phyloP scores from a whole-genome alignment of 129 eudicot genomes.

The Centaurea solstitialis region DNA sequence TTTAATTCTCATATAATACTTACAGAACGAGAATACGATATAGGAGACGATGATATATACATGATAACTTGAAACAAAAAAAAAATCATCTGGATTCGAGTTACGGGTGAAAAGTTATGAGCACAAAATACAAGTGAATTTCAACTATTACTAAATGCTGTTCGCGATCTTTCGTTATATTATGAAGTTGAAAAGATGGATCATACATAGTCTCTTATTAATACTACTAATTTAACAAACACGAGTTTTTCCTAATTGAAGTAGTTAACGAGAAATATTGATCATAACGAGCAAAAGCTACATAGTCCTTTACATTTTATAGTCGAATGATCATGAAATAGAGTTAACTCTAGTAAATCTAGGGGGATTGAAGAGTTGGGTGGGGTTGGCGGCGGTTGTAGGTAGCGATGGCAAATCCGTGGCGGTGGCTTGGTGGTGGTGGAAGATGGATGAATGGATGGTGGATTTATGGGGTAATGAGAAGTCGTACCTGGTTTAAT shows the following conservation, averaged over 20 bases:
- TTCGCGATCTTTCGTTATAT: not conserved
- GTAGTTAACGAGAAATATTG: not conserved
- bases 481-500: not conserved
- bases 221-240: not conserved
- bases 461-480: not conserved
- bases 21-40: no score
- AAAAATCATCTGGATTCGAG: no score
- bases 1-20: no score
- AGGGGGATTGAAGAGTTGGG: not conserved
- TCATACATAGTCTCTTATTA: not conserved
- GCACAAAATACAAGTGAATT: not conserved
- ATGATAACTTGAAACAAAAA: no score
- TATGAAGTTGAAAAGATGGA: not conserved
- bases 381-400: not conserved
- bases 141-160: not conserved
- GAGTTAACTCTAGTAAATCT: not conserved
- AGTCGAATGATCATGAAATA: not conserved
- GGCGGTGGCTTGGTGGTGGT: not conserved
- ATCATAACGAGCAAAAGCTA: not conserved
- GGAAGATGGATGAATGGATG: not conserved
- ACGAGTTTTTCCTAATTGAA: not conserved
- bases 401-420: not conserved
- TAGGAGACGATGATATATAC: no score
- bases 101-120: no score
- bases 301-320: not conserved